Evolutionary conservation across 805 yeast species (phyloP).

Genomic region (Candida alai): DNA sequence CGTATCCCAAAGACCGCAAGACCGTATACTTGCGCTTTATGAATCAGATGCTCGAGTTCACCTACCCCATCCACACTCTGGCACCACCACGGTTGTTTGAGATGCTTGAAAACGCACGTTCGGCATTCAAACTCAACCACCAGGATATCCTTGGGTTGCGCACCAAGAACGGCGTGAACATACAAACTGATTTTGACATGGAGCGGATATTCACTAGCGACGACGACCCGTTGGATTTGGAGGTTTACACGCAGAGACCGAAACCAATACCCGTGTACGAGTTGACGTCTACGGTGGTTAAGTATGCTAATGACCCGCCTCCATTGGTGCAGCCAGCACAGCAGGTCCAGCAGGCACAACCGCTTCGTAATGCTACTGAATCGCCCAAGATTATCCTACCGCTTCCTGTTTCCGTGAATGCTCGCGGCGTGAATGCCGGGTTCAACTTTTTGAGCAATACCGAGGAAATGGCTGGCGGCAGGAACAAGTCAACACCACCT

Average conservation of each 20-base stretch:
- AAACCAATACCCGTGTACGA: constrained; percentile 35
- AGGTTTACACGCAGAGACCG: constrained; percentile 31
- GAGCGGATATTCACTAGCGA: constrained; percentile 32
- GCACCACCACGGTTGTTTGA: constrained; percentile 82
- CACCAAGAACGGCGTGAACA: constrained; percentile 21
- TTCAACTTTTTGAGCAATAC: constrained; percentile 11
- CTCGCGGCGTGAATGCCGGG: constrained; percentile 6
- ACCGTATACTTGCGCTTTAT: constrained; percentile 47
- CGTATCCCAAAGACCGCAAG: constrained; percentile 23
- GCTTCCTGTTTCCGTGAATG: constrained; percentile 8
- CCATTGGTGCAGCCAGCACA: neutral
- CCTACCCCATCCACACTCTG: constrained; percentile 57
- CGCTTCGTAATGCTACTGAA: constrained; percentile 3
- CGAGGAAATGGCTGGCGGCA: constrained; percentile 14
- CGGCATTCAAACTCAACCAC: constrained; percentile 51
- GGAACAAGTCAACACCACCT: constrained; percentile 7
- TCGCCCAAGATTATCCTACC: constrained; percentile 11
- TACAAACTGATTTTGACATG: constrained; percentile 33
- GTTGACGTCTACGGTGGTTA: constrained; percentile 3
- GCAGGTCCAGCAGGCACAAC: too few species aligned
- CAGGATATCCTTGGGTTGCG: constrained; percentile 21
- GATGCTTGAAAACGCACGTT: constrained; percentile 70
- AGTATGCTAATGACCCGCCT: too few species aligned
- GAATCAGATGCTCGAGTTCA: constrained; percentile 55
- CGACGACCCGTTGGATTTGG: constrained; percentile 32